Evolutionary conservation across 2,329 filamentous ascomycete species (phyloP).

Genomic region (Pyrenophora teres): DNA sequence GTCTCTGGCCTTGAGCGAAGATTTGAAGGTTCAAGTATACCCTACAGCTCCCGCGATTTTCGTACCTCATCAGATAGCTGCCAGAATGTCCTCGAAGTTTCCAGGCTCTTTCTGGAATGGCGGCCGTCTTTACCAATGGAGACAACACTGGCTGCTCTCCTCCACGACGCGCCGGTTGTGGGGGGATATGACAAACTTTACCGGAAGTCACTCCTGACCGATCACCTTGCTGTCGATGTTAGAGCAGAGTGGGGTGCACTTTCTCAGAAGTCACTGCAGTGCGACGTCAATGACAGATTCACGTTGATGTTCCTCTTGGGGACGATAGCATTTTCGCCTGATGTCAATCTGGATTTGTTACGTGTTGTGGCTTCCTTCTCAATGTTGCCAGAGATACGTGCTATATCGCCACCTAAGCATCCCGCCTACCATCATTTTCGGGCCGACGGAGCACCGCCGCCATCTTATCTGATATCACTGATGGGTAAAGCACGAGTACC

Average conservation of each 20-base stretch:
- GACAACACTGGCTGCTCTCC: slow-evolving; percentile 12
- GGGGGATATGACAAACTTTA: slow-evolving; percentile 48
- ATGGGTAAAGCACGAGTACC: slow-evolving; percentile 36
- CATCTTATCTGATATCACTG: slow-evolving; percentile 7
- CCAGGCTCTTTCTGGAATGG: slow-evolving; percentile 19
- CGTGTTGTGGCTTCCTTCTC: slow-evolving; percentile 54
- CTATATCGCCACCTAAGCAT: slow-evolving; percentile 45
- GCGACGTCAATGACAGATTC: slow-evolving; percentile 33
- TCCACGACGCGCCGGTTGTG: slow-evolving; percentile 46
- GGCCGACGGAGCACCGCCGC: slow-evolving; percentile 36
- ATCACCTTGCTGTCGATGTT: slow-evolving; percentile 48
- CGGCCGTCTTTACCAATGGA: slow-evolving; percentile 8
- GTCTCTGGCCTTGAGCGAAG: neutral
- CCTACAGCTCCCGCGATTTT: slow-evolving; percentile 24
- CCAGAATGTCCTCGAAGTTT: slow-evolving; percentile 17
- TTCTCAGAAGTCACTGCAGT: slow-evolving; percentile 44
- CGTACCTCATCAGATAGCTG: neutral
- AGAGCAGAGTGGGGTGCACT: slow-evolving; percentile 53
- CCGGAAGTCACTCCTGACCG: slow-evolving; percentile 43
- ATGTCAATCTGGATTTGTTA: slow-evolving; percentile 50
- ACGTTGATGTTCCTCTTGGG: slow-evolving; percentile 55
- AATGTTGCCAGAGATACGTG: slow-evolving; percentile 48
- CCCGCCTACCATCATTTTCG: slow-evolving; percentile 43
- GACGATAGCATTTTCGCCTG: slow-evolving; percentile 50
- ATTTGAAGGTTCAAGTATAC: neutral